Base-by-base conservation (phyloP, 2,329 filamentous ascomycete genomes). In the Hymenoscyphus occultus region DNA sequence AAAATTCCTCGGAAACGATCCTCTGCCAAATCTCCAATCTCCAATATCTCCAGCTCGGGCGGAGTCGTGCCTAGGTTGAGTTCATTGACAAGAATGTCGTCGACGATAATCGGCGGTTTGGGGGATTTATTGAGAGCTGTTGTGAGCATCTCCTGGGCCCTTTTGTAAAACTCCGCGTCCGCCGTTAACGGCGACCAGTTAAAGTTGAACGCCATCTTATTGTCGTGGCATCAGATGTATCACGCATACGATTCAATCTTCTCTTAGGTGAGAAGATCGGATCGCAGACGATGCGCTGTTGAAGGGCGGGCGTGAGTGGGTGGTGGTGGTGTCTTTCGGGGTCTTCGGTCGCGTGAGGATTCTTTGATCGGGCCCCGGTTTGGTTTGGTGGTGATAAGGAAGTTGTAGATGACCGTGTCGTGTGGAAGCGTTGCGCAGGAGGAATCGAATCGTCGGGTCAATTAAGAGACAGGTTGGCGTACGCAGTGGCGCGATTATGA, bases 151-250 rank as follows among this genome's bases (percentile, higher is more conserved):
- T 98, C 93, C 78, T 93, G 91, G 61, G 95, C 94, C 73, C 93
- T 90, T 77, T 90, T 87, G 80, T 94, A 94, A 79, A 95, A 95
- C 73, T 88, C 86, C 75, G 92, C 94, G 81, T 98, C 95, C 76
- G 94, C 94, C 81, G 96, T 95, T 71, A 99, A 85, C 76, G 95
- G 95, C 86, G 93, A 97, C 95, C 95, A 99, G 92, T 98, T 98
- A 91, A 99, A 99, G 84, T 98, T 98, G 90, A 99, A 99, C 73
- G 95, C 95, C 95, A 99, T 99, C 59, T 69, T 71, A 70, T 69
- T 63, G 67, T 69, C 57, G 67, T 69, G 58, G 66, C 74, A 76
- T 75, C 70, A 73, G 72, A 69, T 51, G 63, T 42, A 48, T 56
- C 9, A 40, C 48, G 63, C 19, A 19, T 42, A 19, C 48, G 48